Evolutionary conservation across 2,329 filamentous ascomycete genomes (phyloP).

Genomic region (Exophiala lecanii-corni): DNA sequence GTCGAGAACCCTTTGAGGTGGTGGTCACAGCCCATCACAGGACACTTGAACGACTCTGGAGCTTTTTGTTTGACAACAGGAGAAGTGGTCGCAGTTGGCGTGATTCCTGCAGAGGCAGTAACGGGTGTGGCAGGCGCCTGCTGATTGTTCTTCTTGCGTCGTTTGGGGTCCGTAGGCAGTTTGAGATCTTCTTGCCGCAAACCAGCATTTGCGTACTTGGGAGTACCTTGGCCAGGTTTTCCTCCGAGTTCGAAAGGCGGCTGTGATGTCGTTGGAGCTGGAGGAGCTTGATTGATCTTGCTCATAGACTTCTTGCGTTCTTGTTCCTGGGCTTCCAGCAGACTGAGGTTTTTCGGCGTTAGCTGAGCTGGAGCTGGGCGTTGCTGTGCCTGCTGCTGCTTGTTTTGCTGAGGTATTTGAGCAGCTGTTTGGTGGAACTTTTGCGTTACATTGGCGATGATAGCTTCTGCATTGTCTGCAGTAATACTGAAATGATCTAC

Average conservation of each 20-base stretch:
- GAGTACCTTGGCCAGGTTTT: constrained; percentile 30
- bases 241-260: constrained; percentile 54
- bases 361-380: constrained; percentile 31
- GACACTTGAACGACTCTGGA: constrained; percentile 51
- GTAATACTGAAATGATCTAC: constrained; percentile 42
- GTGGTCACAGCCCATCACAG: constrained; percentile 48
- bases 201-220: constrained; percentile 44
- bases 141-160: constrained; percentile 47
- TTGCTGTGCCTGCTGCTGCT: constrained; percentile 43
- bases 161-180: constrained; percentile 52
- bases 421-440: constrained; percentile 36
- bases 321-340: constrained; percentile 28
- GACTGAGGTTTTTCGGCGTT: constrained; percentile 22
- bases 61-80: constrained; percentile 35
- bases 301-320: constrained; percentile 29
- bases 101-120: constrained; percentile 23
- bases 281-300: constrained; percentile 40
- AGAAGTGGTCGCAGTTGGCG: constrained; percentile 28
- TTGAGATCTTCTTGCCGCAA: constrained; percentile 55
- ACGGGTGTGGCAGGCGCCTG: constrained; percentile 27
- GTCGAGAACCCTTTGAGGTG: constrained; percentile 52
- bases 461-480: constrained; percentile 35
- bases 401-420: constrained; percentile 44
- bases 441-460: constrained; percentile 37
- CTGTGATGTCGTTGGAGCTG: constrained; percentile 47